phyloP scores from a whole-genome alignment of 257 asterid genomes.

The Datura wrightii region DNA sequence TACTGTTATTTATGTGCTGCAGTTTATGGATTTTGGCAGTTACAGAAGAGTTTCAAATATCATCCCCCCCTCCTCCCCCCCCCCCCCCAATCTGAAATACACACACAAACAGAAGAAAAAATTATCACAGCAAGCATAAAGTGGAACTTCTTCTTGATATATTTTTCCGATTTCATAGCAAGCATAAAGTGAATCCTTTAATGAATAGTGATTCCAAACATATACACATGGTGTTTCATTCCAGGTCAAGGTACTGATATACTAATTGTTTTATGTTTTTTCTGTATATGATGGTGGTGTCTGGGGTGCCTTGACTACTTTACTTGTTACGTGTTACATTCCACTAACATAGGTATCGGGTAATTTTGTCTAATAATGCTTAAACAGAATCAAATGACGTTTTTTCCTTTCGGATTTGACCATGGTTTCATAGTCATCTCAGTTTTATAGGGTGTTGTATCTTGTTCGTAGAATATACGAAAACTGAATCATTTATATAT shows the following conservation, averaged over 20 bases:
- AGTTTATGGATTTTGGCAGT: not conserved
- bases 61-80: too few relatives aligned
- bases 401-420: not conserved
- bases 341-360: too few relatives aligned
- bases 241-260: constrained; percentile 13
- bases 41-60: not conserved
- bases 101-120: too few relatives aligned
- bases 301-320: not conserved
- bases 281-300: not conserved
- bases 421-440: not conserved
- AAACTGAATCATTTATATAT: constrained; percentile 17
- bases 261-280: not conserved
- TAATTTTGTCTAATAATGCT: too few relatives aligned
- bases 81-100: too few relatives aligned
- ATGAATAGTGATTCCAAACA: not conserved
- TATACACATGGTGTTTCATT: not conserved
- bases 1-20: not conserved
- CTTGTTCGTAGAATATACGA: not conserved
- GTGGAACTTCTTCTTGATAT: too few relatives aligned
- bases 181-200: not conserved
- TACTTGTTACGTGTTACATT: not conserved
- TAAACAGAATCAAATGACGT: too few relatives aligned
- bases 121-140: too few relatives aligned
- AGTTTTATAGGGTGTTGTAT: not conserved
- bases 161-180: too few relatives aligned